Evolutionary conservation across 192 early-diverging fungal species (phyloP).

Genomic region (Kickxella alabastrina): DNA sequence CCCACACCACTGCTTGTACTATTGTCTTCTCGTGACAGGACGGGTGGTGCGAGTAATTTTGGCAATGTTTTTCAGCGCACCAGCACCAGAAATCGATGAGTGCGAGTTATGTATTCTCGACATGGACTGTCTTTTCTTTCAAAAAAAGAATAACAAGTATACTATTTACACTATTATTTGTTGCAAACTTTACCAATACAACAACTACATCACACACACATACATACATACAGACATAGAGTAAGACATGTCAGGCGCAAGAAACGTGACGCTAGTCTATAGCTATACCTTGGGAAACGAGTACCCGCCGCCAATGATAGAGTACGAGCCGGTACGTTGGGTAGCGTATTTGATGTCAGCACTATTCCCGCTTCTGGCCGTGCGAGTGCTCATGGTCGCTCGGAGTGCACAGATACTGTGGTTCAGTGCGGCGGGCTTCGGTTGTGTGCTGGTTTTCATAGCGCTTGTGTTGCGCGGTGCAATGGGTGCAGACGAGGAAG

Average conservation of each 20-base stretch:
- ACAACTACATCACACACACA: too few species aligned
- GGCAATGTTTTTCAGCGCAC: neutral
- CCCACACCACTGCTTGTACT: too few species aligned
- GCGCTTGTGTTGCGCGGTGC: conserved; percentile 43
- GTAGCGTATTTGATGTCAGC: conserved; percentile 37
- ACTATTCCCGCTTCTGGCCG: conserved; percentile 26
- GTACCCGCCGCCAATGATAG: conserved; percentile 45
- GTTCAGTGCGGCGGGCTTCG: conserved; percentile 21
- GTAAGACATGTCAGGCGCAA: neutral
- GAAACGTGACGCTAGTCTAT: conserved; percentile 42
- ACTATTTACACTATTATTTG: too few species aligned
- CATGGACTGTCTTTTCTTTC: too few species aligned
- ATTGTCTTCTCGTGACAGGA: too few species aligned
- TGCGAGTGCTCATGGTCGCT: conserved; percentile 23
- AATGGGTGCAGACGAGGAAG: conserved; percentile 20
- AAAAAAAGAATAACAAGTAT: too few species aligned
- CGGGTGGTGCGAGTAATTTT: neutral
- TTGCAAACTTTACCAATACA: too few species aligned
- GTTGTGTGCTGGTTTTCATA: conserved; percentile 32
- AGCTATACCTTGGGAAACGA: conserved; percentile 41
- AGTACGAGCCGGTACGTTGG: conserved; percentile 46
- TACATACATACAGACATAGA: neutral
- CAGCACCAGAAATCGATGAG: too few species aligned
- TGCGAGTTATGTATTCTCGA: neutral
- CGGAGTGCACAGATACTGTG: conserved; percentile 19